Evolutionary conservation across 202 grass and related monocot genomes (phyloP).

Genomic region (Alloteropsis angusta): DNA sequence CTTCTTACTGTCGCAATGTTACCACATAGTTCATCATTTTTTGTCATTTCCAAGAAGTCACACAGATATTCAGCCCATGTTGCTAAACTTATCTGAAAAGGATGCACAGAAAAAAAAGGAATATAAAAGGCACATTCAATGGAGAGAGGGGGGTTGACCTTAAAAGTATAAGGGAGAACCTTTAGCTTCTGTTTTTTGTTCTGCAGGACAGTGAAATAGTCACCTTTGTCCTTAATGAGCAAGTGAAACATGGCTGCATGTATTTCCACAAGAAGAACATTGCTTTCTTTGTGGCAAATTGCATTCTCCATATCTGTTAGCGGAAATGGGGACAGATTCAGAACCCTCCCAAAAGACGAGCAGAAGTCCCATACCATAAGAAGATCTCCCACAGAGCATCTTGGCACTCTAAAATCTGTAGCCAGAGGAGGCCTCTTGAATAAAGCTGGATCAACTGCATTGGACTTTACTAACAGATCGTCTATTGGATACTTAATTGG

Average conservation of each 20-base stretch:
- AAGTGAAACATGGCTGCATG: constrained; percentile 56
- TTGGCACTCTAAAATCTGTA: constrained; percentile 68
- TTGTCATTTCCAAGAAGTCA: constrained; percentile 71
- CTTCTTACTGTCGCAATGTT: constrained; percentile 49
- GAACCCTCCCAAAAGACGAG: constrained; percentile 55
- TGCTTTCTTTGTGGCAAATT: constrained; percentile 79
- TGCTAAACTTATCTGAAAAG: constrained; percentile 52
- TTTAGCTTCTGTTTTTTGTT: constrained; percentile 52
- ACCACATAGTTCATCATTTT: constrained; percentile 32
- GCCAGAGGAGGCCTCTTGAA: constrained; percentile 51
- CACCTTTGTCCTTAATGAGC: constrained; percentile 61
- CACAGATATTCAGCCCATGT: constrained; percentile 71
- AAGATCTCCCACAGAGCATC: constrained; percentile 68
- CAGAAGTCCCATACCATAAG: constrained; percentile 84
- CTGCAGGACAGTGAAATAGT: constrained; percentile 49
- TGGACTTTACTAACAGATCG: constrained; percentile 47
- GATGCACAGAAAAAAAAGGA: neutral
- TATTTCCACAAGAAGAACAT: constrained; percentile 60
- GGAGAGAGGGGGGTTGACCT: neutral
- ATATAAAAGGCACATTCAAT: neutral
- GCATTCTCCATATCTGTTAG: constrained; percentile 80
- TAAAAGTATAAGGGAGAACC: constrained; percentile 23
- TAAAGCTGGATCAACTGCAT: constrained; percentile 47
- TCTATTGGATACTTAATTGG: constrained; percentile 69
- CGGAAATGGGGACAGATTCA: constrained; percentile 56